A percentile compares a stretch with the other conserved stretches of the same genome.
Conservation (phyloP, 345 rosid genomes). For the Ricinus communis region DNA sequence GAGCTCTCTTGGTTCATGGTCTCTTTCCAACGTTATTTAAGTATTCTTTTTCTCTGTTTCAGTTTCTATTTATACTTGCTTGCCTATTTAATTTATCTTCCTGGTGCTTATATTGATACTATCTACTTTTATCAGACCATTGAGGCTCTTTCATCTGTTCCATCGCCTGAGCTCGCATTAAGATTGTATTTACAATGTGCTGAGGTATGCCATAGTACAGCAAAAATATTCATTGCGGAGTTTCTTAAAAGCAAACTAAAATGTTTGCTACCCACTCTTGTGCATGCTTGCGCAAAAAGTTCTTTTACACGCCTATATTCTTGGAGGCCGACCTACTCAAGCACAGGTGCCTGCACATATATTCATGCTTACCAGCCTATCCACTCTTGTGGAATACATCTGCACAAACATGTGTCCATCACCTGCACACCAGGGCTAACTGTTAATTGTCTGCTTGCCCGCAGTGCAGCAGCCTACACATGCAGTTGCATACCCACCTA, state of each 20-base stretch:
- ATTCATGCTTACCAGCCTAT: not conserved
- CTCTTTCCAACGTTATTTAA: not conserved
- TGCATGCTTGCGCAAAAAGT: not conserved
- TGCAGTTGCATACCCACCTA: not conserved
- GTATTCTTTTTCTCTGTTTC: not conserved
- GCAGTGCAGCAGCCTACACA: not conserved
- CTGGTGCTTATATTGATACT: not conserved
- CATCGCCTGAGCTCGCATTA: constrained; percentile 88
- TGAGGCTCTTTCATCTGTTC: constrained; percentile 71
- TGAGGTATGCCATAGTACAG: constrained; percentile 52
- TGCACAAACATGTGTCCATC: not conserved
- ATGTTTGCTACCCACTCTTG: not conserved
- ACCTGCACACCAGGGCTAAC: not conserved
- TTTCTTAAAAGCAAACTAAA: not conserved
- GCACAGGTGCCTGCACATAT: not conserved
- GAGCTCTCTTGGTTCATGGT: not conserved
- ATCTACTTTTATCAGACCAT: constrained; percentile 57
- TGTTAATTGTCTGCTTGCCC: not conserved
- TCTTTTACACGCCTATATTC: not conserved
- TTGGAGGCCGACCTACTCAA: not conserved
- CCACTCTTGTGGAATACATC: not conserved
- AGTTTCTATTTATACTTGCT: not conserved
- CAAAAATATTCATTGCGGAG: constrained; percentile 3
- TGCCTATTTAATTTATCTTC: not conserved
- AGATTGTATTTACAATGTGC: constrained; percentile 91